These are phyloP conservation scores for Termitomyces sp. DNA, from an alignment of 768 basidiomycete genomes.

Conservation along the genomic window DNA sequence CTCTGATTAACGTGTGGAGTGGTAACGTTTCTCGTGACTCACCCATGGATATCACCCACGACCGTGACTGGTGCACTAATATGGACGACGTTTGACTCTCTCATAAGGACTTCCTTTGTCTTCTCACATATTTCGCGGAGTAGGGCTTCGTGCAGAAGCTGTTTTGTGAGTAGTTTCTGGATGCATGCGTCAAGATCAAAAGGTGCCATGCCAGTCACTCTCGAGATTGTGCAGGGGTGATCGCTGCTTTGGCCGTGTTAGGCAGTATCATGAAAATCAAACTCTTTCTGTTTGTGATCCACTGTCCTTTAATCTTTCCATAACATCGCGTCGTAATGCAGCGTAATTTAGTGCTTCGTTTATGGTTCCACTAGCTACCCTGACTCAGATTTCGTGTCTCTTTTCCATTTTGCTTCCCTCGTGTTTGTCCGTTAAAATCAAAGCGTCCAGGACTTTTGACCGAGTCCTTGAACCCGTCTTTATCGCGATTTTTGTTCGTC, in stretches of 20 bases:
- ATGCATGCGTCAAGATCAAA: constrained; percentile 99
- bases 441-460: constrained; percentile 3
- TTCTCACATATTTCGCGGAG: constrained; percentile 99
- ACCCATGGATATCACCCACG: constrained; percentile 99
- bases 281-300: constrained; percentile 10
- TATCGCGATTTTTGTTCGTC: constrained; percentile 29
- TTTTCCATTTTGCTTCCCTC: constrained; percentile 13
- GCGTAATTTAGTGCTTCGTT: constrained; percentile 12
- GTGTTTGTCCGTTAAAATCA: constrained; percentile 8
- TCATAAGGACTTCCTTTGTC: constrained; percentile 98
- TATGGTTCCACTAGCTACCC: constrained; percentile 9
- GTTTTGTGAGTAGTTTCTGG: constrained; percentile 82
- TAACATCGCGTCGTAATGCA: constrained; percentile 11
- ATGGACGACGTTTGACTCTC: constrained; percentile 97
- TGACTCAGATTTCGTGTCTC: constrained; percentile 9
- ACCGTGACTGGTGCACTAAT: constrained; percentile 96
- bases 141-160: constrained; percentile 90
- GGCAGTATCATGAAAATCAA: constrained; percentile 20
- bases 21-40: constrained; percentile 30
- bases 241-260: constrained; percentile 33
- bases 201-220: constrained; percentile 42
- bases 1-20: constrained; percentile 26
- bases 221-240: constrained; percentile 18
- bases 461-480: constrained; percentile 15
- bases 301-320: constrained; percentile 15